phyloP scores from a whole-genome alignment of 768 basidiomycete species.

The Auricularia cornea region DNA sequence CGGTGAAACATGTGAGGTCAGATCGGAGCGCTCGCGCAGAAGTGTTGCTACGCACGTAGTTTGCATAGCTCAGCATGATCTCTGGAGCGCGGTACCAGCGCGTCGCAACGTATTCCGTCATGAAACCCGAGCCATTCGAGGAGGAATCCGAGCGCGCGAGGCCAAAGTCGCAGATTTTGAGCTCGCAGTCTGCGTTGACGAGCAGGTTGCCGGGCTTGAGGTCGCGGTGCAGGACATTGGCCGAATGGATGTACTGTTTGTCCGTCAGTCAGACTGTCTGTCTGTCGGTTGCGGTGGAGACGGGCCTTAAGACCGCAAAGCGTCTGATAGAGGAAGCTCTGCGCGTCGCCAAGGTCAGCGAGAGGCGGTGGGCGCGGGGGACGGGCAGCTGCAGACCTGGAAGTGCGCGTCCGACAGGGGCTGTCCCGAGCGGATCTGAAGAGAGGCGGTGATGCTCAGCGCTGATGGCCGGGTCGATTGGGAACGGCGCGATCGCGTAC shows the following conservation, averaged over 20 bases:
- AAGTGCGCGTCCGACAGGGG: slow-evolving; percentile 87
- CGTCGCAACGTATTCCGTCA: slow-evolving; percentile 99
- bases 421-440: slow-evolving; percentile 76
- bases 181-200: slow-evolving; percentile 96
- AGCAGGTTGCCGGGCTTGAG: slow-evolving; percentile 92
- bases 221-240: slow-evolving; percentile 94
- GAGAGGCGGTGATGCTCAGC: slow-evolving; percentile 4
- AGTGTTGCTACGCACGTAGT: slow-evolving; percentile 57
- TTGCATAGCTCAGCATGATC: slow-evolving; percentile 97
- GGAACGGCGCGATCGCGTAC: slow-evolving; percentile 34
- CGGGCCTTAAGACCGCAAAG: slow-evolving; percentile 82
- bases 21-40: slow-evolving; percentile 1
- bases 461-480: background rate
- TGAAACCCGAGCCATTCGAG: slow-evolving; percentile 70
- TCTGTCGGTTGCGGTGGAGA: background rate
- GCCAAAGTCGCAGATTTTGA: slow-evolving; percentile 99
- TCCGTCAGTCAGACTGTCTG: background rate
- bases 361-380: background rate
- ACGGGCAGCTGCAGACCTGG: slow-evolving; percentile 31
- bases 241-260: slow-evolving; percentile 80
- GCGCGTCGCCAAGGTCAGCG: background rate
- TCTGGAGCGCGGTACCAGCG: slow-evolving; percentile 95
- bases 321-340: slow-evolving; percentile 93
- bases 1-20: background rate
- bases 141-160: slow-evolving; percentile 74